Evolutionary conservation across 495 filamentous ascomycete species (phyloP).

Genomic region (Emericellopsis terricola): DNA sequence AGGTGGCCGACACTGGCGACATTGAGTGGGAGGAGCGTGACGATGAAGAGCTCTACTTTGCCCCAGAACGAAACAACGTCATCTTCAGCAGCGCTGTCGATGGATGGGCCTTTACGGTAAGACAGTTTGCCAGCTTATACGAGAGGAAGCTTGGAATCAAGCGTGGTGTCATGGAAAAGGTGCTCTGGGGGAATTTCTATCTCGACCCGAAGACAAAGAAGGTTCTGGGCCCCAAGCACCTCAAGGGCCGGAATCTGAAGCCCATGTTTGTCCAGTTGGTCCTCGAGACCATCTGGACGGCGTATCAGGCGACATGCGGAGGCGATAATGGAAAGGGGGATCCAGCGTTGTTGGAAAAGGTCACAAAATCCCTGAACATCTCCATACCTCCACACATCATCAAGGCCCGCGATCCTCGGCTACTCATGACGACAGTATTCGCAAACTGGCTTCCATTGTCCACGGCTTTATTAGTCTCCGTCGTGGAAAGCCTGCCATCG

Average conservation of each 20-base stretch:
- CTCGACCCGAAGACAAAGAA: slow-evolving; percentile 94
- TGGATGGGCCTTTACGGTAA: slow-evolving; percentile 93
- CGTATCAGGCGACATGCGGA: slow-evolving; percentile 79
- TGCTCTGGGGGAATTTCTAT: slow-evolving; percentile 95
- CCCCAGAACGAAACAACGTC: slow-evolving; percentile 95
- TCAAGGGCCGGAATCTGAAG: slow-evolving; percentile 79
- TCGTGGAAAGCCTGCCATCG: slow-evolving; percentile 82
- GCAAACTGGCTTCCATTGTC: slow-evolving; percentile 84
- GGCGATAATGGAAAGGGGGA: slow-evolving; percentile 73
- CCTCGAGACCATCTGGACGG: slow-evolving; percentile 91
- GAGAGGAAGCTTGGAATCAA: slow-evolving; percentile 97
- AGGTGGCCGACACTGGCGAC: slow-evolving; percentile 29
- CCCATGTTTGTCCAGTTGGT: slow-evolving; percentile 98
- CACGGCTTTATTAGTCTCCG: slow-evolving; percentile 79
- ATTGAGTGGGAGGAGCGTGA: slow-evolving; percentile 76
- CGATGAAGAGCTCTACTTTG: slow-evolving; percentile 96
- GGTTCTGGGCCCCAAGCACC: slow-evolving; percentile 75
- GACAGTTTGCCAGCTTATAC: slow-evolving; percentile 85
- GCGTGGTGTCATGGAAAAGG: slow-evolving; percentile 74
- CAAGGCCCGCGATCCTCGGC: slow-evolving; percentile 65
- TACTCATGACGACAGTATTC: slow-evolving; percentile 74
- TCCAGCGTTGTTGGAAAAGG: slow-evolving; percentile 70
- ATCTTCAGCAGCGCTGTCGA: slow-evolving; percentile 96
- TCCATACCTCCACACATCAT: slow-evolving; percentile 68
- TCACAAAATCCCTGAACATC: slow-evolving; percentile 78